These are phyloP conservation scores for Hapsidospora chrysogenum DNA, from an alignment of 495 filamentous ascomycete genomes.

Conservation along the genomic window DNA sequence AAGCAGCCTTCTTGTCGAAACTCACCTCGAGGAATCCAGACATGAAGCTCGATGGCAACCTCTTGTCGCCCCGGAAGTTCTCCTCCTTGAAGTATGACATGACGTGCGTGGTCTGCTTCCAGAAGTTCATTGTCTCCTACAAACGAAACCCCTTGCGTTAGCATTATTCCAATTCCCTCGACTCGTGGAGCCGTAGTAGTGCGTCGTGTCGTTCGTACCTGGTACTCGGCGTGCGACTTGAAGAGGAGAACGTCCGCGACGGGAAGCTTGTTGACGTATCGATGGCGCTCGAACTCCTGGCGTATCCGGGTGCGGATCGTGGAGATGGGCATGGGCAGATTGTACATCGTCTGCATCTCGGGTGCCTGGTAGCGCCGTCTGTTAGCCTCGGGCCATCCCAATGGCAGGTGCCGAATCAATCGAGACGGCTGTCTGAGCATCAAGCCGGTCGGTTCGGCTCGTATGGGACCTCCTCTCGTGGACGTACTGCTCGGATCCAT, in stretches of 20 bases:
- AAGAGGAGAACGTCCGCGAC: constrained; percentile 79
- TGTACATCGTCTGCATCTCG: constrained; percentile 93
- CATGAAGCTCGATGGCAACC: constrained; percentile 76
- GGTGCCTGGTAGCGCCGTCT: constrained; percentile 47
- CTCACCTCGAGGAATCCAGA: constrained; percentile 77
- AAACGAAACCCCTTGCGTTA: neutral
- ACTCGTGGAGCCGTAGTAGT: neutral
- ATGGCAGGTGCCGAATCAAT: no score
- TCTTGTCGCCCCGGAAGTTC: constrained; percentile 53
- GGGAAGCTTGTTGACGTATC: constrained; percentile 76
- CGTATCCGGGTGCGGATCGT: constrained; percentile 83
- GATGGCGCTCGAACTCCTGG: constrained; percentile 92
- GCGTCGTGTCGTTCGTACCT: constrained; percentile 28
- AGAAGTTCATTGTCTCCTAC: constrained; percentile 96
- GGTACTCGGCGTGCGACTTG: constrained; percentile 79
- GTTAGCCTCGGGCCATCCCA: neutral
- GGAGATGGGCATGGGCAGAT: constrained; percentile 72
- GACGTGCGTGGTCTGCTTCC: constrained; percentile 92
- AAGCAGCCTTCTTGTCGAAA: no score
- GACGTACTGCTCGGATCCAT: constrained; percentile 84
- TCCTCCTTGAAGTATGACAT: constrained; percentile 93
- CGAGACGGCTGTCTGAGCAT: no score
- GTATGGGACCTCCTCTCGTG: constrained; percentile 8
- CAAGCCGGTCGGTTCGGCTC: no score
- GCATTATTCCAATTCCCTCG: no score